Percentiles rank a stretch among this genome's conserved stretches.
Conservation (phyloP, 352 stramenopile genomes). For the Phytophthora ohioensis region DNA sequence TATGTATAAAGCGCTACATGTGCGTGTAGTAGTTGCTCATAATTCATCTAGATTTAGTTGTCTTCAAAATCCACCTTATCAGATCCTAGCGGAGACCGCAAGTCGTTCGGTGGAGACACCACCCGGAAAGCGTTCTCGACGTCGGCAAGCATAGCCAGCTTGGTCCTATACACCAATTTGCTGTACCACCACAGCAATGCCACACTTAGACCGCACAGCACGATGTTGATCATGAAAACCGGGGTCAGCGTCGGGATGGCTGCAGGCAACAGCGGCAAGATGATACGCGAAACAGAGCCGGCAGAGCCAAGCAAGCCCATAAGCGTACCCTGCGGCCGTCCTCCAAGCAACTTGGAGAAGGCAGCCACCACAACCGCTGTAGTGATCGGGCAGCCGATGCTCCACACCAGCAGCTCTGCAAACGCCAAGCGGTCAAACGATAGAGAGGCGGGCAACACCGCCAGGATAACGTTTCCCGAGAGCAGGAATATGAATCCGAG, state of each 20-base stretch:
- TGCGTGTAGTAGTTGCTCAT: constrained; percentile 1
- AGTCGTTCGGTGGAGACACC: constrained; percentile 43
- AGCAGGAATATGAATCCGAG: constrained; percentile 73
- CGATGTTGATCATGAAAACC: constrained; percentile 82
- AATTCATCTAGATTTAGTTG: constrained; percentile 28
- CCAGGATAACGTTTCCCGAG: constrained; percentile 64
- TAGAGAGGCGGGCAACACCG: constrained; percentile 49
- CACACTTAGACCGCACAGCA: constrained; percentile 65
- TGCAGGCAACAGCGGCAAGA: constrained; percentile 76
- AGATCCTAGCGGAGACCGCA: constrained; percentile 56
- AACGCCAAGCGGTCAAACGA: constrained; percentile 62
- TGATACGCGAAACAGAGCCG: constrained; percentile 76
- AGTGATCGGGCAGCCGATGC: constrained; percentile 81
- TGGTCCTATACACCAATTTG: constrained; percentile 62
- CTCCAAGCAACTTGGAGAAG: constrained; percentile 82
- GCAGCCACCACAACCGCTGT: constrained; percentile 78
- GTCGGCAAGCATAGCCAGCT: constrained; percentile 54
- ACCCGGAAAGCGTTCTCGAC: constrained; percentile 45
- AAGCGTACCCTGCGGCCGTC: constrained; percentile 77
- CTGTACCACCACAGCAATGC: constrained; percentile 74
- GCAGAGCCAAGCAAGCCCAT: constrained; percentile 84
- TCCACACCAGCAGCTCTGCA: constrained; percentile 82
- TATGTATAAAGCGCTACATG: too few species aligned
- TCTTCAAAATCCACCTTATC: constrained; percentile 48
- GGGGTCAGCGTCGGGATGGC: constrained; percentile 72